Evolutionary conservation across 768 basidiomycete species (phyloP).

Genomic region (Mycena crocata): DNA sequence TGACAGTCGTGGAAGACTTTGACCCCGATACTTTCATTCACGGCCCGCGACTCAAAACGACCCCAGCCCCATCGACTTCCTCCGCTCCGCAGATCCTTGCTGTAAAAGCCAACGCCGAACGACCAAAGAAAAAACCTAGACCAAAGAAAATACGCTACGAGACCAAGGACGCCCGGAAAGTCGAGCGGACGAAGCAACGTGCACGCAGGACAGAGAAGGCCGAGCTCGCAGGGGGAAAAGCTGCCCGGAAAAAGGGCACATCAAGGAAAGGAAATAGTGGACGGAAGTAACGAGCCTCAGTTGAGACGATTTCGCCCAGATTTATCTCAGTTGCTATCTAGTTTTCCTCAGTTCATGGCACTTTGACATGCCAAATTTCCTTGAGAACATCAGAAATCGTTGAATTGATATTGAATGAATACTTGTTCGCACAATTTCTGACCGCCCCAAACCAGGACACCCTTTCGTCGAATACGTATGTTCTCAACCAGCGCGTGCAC

Average conservation of each 20-base stretch:
- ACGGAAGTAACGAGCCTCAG: conserved; percentile 33
- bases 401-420: too few relatives aligned
- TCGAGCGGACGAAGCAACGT: conserved; percentile 71
- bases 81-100: conserved; percentile 31
- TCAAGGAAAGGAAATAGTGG: conserved; percentile 15
- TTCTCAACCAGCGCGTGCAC: too few relatives aligned
- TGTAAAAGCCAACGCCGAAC: conserved; percentile 29
- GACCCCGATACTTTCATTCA: conserved; percentile 75
- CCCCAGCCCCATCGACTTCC: conserved; percentile 25
- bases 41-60: conserved; percentile 37
- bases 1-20: conserved; percentile 93
- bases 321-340: conserved; percentile 8
- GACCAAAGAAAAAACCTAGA: conserved; percentile 41
- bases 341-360: background rate
- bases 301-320: conserved; percentile 10
- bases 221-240: conserved; percentile 75
- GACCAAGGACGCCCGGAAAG: conserved; percentile 73
- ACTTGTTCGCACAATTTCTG: too few relatives aligned
- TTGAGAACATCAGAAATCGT: too few relatives aligned
- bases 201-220: conserved; percentile 78
- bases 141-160: conserved; percentile 71
- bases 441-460: too few relatives aligned
- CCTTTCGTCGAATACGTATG: too few relatives aligned
- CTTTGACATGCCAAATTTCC: too few relatives aligned
- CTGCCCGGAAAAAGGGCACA: conserved; percentile 52